Conservation (phyloP, 140 eudicot genomes). For the Stevia rebaudiana region DNA sequence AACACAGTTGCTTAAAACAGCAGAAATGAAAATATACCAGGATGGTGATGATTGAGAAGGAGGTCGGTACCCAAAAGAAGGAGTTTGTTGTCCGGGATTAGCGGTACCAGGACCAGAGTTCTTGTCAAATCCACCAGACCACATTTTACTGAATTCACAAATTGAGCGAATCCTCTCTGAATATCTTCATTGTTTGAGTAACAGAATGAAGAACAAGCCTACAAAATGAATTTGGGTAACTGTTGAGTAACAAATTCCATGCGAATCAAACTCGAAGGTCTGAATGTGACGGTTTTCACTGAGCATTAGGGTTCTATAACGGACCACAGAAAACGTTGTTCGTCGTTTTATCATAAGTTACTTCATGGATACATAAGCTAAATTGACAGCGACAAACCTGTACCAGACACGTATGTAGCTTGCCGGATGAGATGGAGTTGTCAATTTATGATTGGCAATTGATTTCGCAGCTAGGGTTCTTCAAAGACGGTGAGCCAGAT, state of each 20-base stretch:
- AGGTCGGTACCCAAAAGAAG: slow-evolving; percentile 34
- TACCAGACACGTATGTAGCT: not conserved
- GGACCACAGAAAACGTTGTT: too few species aligned
- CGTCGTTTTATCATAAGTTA: not conserved
- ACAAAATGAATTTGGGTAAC: not conserved
- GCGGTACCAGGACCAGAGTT: slow-evolving; percentile 51
- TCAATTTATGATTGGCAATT: not conserved
- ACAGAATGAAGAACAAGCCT: slow-evolving; percentile 6
- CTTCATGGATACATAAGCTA: not conserved
- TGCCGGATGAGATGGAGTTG: not conserved
- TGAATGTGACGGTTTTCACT: not conserved
- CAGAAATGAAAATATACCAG: not conserved
- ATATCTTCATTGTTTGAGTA: slow-evolving; percentile 11
- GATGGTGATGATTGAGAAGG: slow-evolving; percentile 33
- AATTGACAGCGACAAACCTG: slow-evolving; percentile 5
- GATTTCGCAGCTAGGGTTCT: slow-evolving; percentile 12
- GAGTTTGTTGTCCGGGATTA: slow-evolving; percentile 21
- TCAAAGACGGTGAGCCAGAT: not conserved
- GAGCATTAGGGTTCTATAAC: too few species aligned
- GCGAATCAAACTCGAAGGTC: not conserved
- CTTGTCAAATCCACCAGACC: slow-evolving; percentile 46
- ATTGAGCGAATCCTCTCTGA: not conserved
- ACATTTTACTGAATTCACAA: slow-evolving; percentile 23
- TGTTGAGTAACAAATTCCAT: slow-evolving; percentile 4
- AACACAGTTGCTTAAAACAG: not conserved